These are phyloP conservation scores for Tulasnella sp. DNA, from an alignment of 768 basidiomycete species.

Conservation along the genomic window DNA sequence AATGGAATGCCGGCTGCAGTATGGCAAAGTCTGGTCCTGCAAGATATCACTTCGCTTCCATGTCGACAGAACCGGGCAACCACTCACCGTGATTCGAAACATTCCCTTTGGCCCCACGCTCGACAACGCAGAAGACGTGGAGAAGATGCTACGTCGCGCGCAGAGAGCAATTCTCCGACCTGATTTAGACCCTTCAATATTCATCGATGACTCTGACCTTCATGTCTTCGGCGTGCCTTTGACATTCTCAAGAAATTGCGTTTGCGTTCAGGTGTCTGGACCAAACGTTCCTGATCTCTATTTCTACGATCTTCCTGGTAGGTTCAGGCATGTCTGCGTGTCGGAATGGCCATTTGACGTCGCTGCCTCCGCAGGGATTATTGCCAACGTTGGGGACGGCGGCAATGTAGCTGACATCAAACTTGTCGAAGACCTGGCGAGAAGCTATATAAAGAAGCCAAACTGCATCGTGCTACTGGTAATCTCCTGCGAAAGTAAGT, in stretches of 20 bases:
- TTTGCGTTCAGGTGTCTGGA: conserved; percentile 58
- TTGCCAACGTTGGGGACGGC: conserved; percentile 27
- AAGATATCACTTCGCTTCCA: conserved; percentile 38
- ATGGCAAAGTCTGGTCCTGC: conserved; percentile 38
- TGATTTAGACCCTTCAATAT: conserved; percentile 17
- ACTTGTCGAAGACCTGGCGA: conserved; percentile 25
- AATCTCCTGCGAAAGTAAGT: conserved; percentile 30
- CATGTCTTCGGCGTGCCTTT: conserved; percentile 17
- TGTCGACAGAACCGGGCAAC: conserved; percentile 34
- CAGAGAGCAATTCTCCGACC: conserved; percentile 34
- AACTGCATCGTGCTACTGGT: conserved; percentile 29
- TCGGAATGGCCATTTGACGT: background rate
- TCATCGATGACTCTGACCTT: conserved; percentile 24
- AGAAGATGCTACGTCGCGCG: conserved; percentile 32
- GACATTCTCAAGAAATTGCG: conserved; percentile 54
- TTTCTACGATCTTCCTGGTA: conserved; percentile 62
- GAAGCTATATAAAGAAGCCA: conserved; percentile 12
- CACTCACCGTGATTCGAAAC: conserved; percentile 27
- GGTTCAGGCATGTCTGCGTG: background rate
- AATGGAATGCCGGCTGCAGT: conserved; percentile 40
- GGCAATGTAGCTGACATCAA: conserved; percentile 26
- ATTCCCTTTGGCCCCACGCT: conserved; percentile 29
- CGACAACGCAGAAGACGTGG: conserved; percentile 27
- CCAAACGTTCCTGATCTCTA: conserved; percentile 59
- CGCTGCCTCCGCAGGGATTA: conserved; percentile 21